Base-by-base conservation (phyloP, 768 basidiomycete species). In the Tremella yokohamensis region DNA sequence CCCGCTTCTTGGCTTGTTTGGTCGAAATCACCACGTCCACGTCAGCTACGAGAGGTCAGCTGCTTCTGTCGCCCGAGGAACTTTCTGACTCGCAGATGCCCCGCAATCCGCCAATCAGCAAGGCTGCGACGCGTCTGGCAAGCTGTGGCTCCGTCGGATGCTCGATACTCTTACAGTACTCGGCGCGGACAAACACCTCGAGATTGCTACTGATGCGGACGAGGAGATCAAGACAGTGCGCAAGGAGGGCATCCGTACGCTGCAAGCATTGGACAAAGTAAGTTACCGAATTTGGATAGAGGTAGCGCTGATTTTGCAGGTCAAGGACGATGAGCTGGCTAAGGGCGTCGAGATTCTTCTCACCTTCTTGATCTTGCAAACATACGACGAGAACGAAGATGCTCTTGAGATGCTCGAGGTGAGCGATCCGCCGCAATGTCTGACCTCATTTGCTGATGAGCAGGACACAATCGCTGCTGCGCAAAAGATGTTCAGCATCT, bases 121-220 rank as follows among this genome's bases (percentile, higher is more conserved):
- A 16, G 86, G 83, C 1, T 82, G 83, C 19, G 83, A 87, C 38
- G 82, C 84, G 7, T 83, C 88, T 57, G 89, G 89, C 25, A 82
- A 85, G 65, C 84, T 89, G 60, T 96, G 91, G 91, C 79, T 88
- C 8, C 81, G 84, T 2, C 84, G 84, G 68, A 82, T 84, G 9
- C 79, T 91, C 11, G 72, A 78, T 4, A 58, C 60, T 13, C 54
- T 77, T 24, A 50, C 56, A 11, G 54, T 54, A 2, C 65, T 93
- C 25, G 85, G 87, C 73, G 78, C 80, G 40, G 87, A 90, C 72
- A 90, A 89, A 69, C 88, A 90, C 60, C 81, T 86, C 50, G 77
- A 80, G 16, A 63, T 79, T 4, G 76, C 86, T 0, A 75, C 76
- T 8, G 82, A 84, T 8, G 63, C 79, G 2, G 85, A 85, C 51